phyloP scores from a whole-genome alignment of 2,329 filamentous ascomycete genomes.

The Neopestalotiopsis sp. region DNA sequence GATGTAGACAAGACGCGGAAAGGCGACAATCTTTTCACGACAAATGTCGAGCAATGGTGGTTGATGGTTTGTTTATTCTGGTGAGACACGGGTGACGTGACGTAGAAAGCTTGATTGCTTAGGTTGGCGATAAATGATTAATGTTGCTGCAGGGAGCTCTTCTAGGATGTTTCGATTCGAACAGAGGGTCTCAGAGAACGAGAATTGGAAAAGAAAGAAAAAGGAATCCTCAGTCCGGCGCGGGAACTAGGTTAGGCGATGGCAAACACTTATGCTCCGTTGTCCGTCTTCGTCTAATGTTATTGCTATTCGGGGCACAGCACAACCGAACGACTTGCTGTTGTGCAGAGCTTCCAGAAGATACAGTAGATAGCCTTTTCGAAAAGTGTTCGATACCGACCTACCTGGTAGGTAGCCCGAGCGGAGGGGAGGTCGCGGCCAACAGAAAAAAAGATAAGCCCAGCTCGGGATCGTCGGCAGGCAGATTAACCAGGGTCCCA shows the following conservation, averaged over 20 bases:
- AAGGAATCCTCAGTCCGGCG: not conserved
- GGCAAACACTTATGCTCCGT: not conserved
- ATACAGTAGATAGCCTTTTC: not conserved
- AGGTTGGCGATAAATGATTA: not conserved
- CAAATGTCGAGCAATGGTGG: not conserved
- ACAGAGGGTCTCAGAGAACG: not conserved
- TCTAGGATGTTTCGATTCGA: not conserved
- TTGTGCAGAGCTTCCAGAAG: not conserved
- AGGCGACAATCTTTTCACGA: not conserved
- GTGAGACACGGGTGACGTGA: constrained; percentile 1
- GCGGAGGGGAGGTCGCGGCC: constrained; percentile 5
- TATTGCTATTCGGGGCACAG: not conserved
- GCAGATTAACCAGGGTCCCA: constrained; percentile 9
- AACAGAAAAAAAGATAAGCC: constrained; percentile 11
- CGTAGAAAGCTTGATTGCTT: not conserved
- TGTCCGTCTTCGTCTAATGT: no score
- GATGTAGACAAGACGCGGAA: not conserved
- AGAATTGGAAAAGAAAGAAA: not conserved
- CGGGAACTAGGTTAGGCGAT: not conserved
- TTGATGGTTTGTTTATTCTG: not conserved
- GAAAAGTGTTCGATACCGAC: not conserved
- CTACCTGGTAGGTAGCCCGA: not conserved
- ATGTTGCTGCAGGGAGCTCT: not conserved
- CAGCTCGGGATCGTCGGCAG: constrained; percentile 15
- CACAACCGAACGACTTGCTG: not conserved